Conservation (phyloP, 2,329 filamentous ascomycete species). For the Achaetomium macrosporum region DNA sequence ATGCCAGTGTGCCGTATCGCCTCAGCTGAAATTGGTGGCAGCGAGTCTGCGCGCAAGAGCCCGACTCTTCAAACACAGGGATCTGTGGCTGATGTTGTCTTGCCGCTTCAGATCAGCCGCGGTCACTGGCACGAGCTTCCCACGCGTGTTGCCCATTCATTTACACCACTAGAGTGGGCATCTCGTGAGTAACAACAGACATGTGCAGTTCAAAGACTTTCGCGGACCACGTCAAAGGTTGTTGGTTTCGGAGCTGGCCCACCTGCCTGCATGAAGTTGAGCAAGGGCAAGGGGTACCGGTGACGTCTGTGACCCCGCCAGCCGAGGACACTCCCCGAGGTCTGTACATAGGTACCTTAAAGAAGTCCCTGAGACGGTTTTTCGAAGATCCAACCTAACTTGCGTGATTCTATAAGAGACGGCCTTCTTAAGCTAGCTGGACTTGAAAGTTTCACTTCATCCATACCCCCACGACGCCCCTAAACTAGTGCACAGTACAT, state of each 20-base stretch:
- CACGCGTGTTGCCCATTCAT: background rate
- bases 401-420: too few relatives aligned
- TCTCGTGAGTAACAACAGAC: background rate
- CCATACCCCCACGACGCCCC: too few relatives aligned
- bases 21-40: too few relatives aligned
- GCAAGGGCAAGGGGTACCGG: background rate
- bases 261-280: background rate
- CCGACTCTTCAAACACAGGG: too few relatives aligned
- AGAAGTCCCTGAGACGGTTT: too few relatives aligned
- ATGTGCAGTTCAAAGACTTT: background rate
- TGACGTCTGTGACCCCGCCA: slow-evolving; percentile 4
- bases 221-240: background rate
- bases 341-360: too few relatives aligned
- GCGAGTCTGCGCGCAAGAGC: too few relatives aligned
- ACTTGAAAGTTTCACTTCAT: too few relatives aligned
- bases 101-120: background rate
- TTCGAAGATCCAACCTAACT: too few relatives aligned
- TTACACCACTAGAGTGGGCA: background rate
- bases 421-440: too few relatives aligned
- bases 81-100: background rate
- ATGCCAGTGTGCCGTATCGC: background rate
- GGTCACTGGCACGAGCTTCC: background rate
- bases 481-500: too few relatives aligned
- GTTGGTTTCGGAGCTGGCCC: background rate
- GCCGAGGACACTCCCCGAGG: too few relatives aligned